A percentile compares a stretch with the other conserved stretches of the same genome.
These are phyloP conservation scores for Croton setiger DNA, from an alignment of 441 rosid species.

Conservation along the genomic window DNA sequence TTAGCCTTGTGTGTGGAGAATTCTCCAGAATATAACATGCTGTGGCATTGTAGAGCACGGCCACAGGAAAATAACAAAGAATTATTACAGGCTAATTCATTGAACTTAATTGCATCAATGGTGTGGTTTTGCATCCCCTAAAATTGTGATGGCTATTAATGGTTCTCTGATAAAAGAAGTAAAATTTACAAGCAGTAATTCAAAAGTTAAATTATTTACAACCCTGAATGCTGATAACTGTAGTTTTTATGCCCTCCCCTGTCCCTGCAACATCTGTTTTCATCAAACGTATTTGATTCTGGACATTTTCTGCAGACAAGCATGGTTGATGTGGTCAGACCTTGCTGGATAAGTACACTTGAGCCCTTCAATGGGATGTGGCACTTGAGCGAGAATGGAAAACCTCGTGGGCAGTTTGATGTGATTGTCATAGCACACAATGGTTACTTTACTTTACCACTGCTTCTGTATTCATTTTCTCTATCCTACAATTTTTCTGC, in stretches of 20 bases:
- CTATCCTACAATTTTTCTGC: neutral
- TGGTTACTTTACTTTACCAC: slow-evolving; percentile 42
- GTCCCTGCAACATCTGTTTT: neutral
- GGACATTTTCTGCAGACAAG: slow-evolving; percentile 46
- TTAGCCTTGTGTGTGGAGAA: neutral
- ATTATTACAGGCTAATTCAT: neutral
- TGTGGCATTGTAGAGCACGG: no score
- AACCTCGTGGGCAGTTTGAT: slow-evolving; percentile 71
- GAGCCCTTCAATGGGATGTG: slow-evolving; percentile 87
- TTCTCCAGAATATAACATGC: neutral
- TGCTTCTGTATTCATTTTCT: slow-evolving; percentile 1
- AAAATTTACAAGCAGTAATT: no score
- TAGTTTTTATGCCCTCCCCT: slow-evolving; percentile 2
- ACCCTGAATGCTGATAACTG: neutral
- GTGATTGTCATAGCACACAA: slow-evolving; percentile 88
- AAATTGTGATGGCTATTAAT: neutral
- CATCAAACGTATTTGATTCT: slow-evolving; percentile 22
- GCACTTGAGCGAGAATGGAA: slow-evolving; percentile 88
- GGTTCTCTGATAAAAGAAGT: neutral
- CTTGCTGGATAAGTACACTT: slow-evolving; percentile 88
- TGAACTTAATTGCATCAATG: no score
- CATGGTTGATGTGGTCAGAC: slow-evolving; percentile 69
- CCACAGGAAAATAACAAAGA: neutral
- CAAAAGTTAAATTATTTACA: neutral
- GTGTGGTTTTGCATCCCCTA: neutral